Evolutionary conservation across 1,284 basidiomycete genomes (phyloP), one percentile per base, ranked within the genome.

Genomic region (Ustilago cynodontis): DNA sequence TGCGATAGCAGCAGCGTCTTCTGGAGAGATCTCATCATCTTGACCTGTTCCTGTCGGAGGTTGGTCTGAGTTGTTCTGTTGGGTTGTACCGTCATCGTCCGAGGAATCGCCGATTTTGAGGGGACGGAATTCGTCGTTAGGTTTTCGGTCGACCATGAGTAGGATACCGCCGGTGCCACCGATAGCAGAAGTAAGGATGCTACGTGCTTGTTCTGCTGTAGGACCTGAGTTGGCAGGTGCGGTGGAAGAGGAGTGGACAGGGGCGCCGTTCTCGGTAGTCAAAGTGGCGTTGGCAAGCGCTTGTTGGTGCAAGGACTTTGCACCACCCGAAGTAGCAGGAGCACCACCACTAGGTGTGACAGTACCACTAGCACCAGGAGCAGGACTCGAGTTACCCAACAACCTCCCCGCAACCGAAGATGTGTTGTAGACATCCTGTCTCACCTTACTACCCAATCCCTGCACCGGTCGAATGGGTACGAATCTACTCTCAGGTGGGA

Each of bases 381-480:
- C 72, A 20, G 80, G 80, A n/a, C 73, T 71, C 6, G 76, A 60
- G 43, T 65, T 80, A 49, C 80, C 81, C 20, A 82, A 65, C 24
- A 83, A 61, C 59, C 62, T 75, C 18, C 65, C 79, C 16, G 78
- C 77, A 2, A 83, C 79, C 14, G 75, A 58, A 24, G 65, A 70
- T 10, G 79, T 78, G 68, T 80, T 78, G 65, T 80, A 78, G 14
- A 80, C 78, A 51, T 81, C 77, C 55, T 76, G 68, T 24, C 76
- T 55, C 29, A 74, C 70, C 26, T 66, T 68, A 31, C 75, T 75
- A 20, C 72, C 71, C 29, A 71, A 37, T 1, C 74, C 74, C 53
- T 78, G 73, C 28, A 95, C 90, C 0, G 93, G 90, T 53, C 95
- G 91, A 14, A 98, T 93, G n/a, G 96, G 95, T 71, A 93, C 91